Conservation (phyloP, 495 filamentous ascomycete species). For the Pyronema domesticum region DNA sequence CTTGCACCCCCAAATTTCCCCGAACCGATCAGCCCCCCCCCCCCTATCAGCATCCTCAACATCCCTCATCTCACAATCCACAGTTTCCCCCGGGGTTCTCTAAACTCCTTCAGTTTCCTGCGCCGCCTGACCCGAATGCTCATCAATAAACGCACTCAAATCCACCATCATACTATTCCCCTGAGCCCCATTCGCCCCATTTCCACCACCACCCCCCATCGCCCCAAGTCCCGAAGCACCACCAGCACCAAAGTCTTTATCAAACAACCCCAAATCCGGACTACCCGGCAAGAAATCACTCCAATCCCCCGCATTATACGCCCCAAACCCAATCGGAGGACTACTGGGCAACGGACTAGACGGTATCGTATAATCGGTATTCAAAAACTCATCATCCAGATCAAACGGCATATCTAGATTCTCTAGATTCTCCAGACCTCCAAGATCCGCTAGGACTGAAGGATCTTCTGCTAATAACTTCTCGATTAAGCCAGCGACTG, state of each 20-base stretch:
- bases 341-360: conserved; percentile 13
- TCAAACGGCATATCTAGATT: conserved; percentile 2
- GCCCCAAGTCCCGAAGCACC: neutral
- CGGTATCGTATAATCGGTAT: conserved; percentile 24
- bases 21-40: too few species aligned
- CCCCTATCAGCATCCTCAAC: too few species aligned
- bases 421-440: neutral
- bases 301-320: conserved; percentile 5
- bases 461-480: conserved; percentile 15
- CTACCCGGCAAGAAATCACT: conserved; percentile 19
- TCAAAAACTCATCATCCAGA: conserved; percentile 14
- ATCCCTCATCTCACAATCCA: too few species aligned
- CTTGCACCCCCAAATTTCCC: too few species aligned
- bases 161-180: neutral
- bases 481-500: conserved; percentile 20
- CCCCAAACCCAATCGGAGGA: neutral
- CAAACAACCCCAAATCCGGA: conserved; percentile 6
- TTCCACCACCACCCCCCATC: neutral
- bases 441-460: conserved; percentile 4
- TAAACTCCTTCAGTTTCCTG: too few species aligned
- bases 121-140: neutral
- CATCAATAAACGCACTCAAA: conserved; percentile 5
- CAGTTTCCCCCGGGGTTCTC: too few species aligned
- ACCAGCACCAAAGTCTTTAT: neutral
- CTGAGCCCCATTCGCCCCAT: neutral